Evolutionary conservation across 331 rosid species (phyloP), one percentile per base, ranked within the genome.

Genomic region (Saraca asoca): DNA sequence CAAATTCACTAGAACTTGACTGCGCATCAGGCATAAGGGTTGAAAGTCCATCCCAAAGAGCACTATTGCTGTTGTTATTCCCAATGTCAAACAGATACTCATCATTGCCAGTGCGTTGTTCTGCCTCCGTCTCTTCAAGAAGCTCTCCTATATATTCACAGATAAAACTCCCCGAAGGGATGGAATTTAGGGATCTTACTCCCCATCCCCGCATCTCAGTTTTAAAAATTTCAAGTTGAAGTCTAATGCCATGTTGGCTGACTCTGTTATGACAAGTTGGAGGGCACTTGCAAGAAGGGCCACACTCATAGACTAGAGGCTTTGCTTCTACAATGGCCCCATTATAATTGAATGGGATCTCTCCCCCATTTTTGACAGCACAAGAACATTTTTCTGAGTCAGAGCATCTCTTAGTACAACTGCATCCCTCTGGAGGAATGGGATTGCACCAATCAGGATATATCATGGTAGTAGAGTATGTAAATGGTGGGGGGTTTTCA

Each of bases 41-140:
- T 0, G 79, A 81, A 72, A 91, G 95, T 66, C 81, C 96, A 67
- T 80, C 89, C 95, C 88, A 79, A 11, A 87, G 92, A 64, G 79
- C 31, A 68, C 20, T 75, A 50, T 81, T 91, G 72, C 49, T 73
- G 59, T 42, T 74, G 76, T 72, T 80, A 79, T 85, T 83, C 71
- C 98, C 98, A 49, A 91, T 85, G 69, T 91, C 96, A 61, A 91
- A 91, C 65, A 91, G 82, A 82, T 91, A 91, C 76, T 91, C 96
- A 62, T 88, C 98, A 18, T 83, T 86, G 20, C 96, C 91, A 5
- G 91, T 71, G 74, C 96, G 83, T 73, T 75, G 77, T 46, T 91
- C 96, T 3, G 96, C 98, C 65, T 88, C 96, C 81, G 70, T 85
- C 19, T 87, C 98, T 51, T 83, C 88, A 58, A 91, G 90, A 71